phyloP scores from a whole-genome alignment of 2,329 filamentous ascomycete genomes.

The Albophoma yamanashiensis region DNA sequence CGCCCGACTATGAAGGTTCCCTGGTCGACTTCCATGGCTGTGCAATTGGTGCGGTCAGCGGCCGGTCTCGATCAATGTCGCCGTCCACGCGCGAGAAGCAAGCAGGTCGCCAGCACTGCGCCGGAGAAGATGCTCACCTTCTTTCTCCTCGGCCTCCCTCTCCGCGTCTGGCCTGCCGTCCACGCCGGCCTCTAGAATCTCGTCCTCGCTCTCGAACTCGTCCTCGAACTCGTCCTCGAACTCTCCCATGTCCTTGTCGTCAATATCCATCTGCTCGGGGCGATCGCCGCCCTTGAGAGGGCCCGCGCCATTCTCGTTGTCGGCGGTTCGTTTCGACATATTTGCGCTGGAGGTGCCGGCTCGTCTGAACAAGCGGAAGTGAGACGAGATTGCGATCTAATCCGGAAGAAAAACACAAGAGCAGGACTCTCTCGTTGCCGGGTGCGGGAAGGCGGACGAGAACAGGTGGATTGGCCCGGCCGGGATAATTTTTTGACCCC shows the following conservation, averaged over 20 bases:
- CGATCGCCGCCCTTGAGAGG: slow-evolving; percentile 51
- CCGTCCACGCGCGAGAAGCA: not conserved
- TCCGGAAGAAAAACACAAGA: too few species aligned
- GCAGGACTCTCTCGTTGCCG: not conserved
- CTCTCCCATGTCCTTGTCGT: slow-evolving; percentile 58
- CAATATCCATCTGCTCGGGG: slow-evolving; percentile 56
- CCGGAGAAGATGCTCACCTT: slow-evolving; percentile 28
- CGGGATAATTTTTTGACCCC: slow-evolving; percentile 3
- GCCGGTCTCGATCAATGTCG: not conserved
- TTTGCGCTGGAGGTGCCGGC: not conserved
- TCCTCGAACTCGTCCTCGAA: slow-evolving; percentile 96
- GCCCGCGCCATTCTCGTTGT: slow-evolving; percentile 31
- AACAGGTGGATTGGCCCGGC: not conserved
- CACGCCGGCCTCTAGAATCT: slow-evolving; percentile 88
- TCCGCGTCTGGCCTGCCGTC: slow-evolving; percentile 89
- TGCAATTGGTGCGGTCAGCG: not conserved
- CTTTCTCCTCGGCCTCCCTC: slow-evolving; percentile 79
- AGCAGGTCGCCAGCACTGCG: not conserved
- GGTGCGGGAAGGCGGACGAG: not conserved
- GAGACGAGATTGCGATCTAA: not conserved
- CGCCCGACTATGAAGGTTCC: slow-evolving; percentile 93
- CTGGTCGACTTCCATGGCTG: slow-evolving; percentile 84
- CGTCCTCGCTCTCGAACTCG: slow-evolving; percentile 79
- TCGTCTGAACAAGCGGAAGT: not conserved
- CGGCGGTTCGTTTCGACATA: slow-evolving; percentile 53